These are phyloP conservation scores for Talaromyces ruber DNA, from an alignment of 495 filamentous ascomycete genomes.

Conservation along the genomic window DNA sequence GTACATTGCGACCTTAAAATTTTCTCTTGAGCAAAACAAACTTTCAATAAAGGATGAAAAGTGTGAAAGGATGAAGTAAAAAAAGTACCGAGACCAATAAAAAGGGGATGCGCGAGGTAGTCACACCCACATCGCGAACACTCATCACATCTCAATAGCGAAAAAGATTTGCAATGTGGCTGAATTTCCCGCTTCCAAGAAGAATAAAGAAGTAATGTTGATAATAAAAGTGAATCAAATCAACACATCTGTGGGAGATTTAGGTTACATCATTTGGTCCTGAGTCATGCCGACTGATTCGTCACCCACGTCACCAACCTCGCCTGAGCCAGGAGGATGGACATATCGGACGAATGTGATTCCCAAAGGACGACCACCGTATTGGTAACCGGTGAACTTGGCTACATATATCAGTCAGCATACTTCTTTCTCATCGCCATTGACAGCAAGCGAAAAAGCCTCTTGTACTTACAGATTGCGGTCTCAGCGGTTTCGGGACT, in stretches of 20 bases:
- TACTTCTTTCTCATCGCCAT: not conserved
- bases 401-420: constrained; percentile 32
- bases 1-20: not conserved
- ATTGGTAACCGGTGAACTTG: constrained; percentile 96
- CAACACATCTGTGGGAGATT: not conserved
- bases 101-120: not conserved
- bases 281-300: constrained; percentile 72
- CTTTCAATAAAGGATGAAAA: not conserved
- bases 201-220: not conserved
- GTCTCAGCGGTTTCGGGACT: constrained; percentile 77
- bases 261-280: constrained; percentile 88
- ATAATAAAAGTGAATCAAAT: not conserved
- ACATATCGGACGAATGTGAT: constrained; percentile 88
- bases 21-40: not conserved
- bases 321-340: constrained; percentile 50
- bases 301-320: constrained; percentile 72
- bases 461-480: constrained; percentile 58
- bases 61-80: not conserved
- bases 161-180: not conserved
- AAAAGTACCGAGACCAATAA: not conserved
- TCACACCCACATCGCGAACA: not conserved
- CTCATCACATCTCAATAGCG: not conserved
- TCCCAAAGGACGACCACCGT: constrained; percentile 89
- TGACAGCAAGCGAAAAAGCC: not conserved
- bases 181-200: not conserved